A percentile compares a stretch with the other conserved stretches of the same genome.
phyloP scores from a whole-genome alignment of 169 alveolate genomes.

The Cryptosporidium muris region DNA sequence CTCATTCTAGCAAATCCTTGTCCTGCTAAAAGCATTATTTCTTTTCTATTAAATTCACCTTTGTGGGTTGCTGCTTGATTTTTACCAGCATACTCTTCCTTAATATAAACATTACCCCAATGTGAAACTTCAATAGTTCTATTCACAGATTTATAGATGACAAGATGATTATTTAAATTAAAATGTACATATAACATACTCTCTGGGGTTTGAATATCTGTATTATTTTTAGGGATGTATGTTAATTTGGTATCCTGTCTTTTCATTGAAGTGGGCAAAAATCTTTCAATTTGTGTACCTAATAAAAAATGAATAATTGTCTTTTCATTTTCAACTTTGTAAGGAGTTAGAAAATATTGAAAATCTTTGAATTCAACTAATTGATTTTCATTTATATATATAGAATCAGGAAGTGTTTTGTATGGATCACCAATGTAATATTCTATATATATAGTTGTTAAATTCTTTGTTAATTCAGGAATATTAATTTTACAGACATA shows the following conservation, averaged over 20 bases:
- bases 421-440: slow-evolving; percentile 33
- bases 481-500: background rate
- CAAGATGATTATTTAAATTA: slow-evolving; percentile 34
- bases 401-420: slow-evolving; percentile 29
- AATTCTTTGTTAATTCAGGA: slow-evolving; percentile 4
- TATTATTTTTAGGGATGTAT: background rate
- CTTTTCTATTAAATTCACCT: slow-evolving; percentile 89
- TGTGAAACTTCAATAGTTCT: slow-evolving; percentile 82
- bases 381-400: slow-evolving; percentile 52
- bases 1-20: slow-evolving; percentile 73
- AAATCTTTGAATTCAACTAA: slow-evolving; percentile 39
- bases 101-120: slow-evolving; percentile 88
- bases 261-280: slow-evolving; percentile 26
- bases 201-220: background rate
- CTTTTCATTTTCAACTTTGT: slow-evolving; percentile 30
- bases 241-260: slow-evolving; percentile 32
- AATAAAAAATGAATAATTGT: slow-evolving; percentile 21
- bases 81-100: slow-evolving; percentile 80
- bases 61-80: slow-evolving; percentile 84
- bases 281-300: slow-evolving; percentile 44
- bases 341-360: background rate
- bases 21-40: slow-evolving; percentile 73
- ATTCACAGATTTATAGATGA: slow-evolving; percentile 75
- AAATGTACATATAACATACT: slow-evolving; percentile 37
- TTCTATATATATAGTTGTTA: slow-evolving; percentile 31